Conservation (phyloP, 2,329 filamentous ascomycete species). For the Alternaria sp. region DNA sequence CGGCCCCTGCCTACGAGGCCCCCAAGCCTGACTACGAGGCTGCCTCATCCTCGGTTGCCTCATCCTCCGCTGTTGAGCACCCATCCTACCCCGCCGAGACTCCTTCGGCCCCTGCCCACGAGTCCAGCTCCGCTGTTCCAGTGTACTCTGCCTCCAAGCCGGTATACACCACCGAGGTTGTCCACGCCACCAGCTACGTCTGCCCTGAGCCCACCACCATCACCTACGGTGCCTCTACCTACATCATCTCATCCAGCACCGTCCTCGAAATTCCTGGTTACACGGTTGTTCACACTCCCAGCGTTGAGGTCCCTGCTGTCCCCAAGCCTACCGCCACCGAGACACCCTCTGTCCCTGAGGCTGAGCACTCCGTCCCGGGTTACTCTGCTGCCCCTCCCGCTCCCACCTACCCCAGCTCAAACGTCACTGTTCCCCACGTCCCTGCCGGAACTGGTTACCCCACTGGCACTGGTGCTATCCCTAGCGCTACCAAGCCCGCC, state of each 20-base stretch:
- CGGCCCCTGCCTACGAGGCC: constrained; percentile 10
- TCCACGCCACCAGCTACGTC: constrained; percentile 36
- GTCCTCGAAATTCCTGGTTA: constrained; percentile 39
- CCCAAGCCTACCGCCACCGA: constrained; percentile 4
- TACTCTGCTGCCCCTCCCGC: constrained; percentile 27
- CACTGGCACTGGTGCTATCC: constrained; percentile 36
- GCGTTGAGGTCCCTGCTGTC: constrained; percentile 7
- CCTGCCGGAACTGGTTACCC: constrained; percentile 32
- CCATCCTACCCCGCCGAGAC: constrained; percentile 13
- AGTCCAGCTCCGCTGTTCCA: constrained; percentile 4
- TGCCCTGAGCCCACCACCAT: constrained; percentile 39
- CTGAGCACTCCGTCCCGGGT: background rate
- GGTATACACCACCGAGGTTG: constrained; percentile 38
- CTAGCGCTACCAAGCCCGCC: constrained; percentile 42
- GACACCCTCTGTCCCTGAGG: constrained; percentile 4
- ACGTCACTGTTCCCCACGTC: constrained; percentile 28
- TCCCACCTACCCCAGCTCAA: constrained; percentile 23
- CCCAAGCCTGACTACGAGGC: constrained; percentile 1
- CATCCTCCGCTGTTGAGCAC: constrained; percentile 11
- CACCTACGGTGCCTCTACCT: constrained; percentile 43
- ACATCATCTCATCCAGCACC: constrained; percentile 47
- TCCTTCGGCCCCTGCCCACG: constrained; percentile 3
- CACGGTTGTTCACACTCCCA: constrained; percentile 33
- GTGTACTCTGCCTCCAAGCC: constrained; percentile 14
- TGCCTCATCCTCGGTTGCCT: too few relatives aligned